Base-by-base conservation (phyloP, 371 early-diverging fungal genomes). In the Zychaea mexicana region DNA sequence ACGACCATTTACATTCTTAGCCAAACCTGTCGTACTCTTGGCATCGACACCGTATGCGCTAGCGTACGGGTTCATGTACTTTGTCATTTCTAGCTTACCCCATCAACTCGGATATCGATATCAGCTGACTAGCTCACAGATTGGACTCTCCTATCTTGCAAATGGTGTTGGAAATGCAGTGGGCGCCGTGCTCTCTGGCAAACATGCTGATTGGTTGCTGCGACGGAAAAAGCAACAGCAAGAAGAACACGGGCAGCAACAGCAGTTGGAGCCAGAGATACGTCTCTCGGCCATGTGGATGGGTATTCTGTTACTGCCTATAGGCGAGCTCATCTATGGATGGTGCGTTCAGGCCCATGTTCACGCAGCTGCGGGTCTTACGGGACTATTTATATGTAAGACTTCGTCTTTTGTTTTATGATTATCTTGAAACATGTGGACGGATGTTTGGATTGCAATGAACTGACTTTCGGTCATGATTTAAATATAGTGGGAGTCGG, bases 1-100 rank as follows among this genome's bases (percentile, higher is more conserved):
- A 13, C 70, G 74, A n/a, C 81, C 81, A 1, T 71, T 81, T 33
- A 55, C 49, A 4, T 77, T 84, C 36, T 53, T 88, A 24, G 62
- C 38, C 7, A 70, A 83, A 47, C 79, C 85, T 2, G 71, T 71
- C 2, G 84, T 88, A 9, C 42, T 82, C 15, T 49, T 88, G 13
- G 57, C 76, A 1, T 78, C 81, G 0, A 62, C 80, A 2, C 85
- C 85, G 28, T 81, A 82, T 26, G 81, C 83, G 12, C 62, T 85
- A 28, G 77, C 82, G 5, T 88, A 84, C 65, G 86, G 78, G 9
- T 77, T 79, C 46, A 79, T 79, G 77, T 81, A 81, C 57, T 79
- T 79, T 60, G 64, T 81, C 24, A 77, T 81, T 26, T 64, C 79
- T 0, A 76, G 71, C 39, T 36, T 81, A 36, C 77, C 79, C 0